Evolutionary conservation across 257 asterid genomes (phyloP), one percentile per base, ranked within the genome.

Genomic region (Salvia splendens): DNA sequence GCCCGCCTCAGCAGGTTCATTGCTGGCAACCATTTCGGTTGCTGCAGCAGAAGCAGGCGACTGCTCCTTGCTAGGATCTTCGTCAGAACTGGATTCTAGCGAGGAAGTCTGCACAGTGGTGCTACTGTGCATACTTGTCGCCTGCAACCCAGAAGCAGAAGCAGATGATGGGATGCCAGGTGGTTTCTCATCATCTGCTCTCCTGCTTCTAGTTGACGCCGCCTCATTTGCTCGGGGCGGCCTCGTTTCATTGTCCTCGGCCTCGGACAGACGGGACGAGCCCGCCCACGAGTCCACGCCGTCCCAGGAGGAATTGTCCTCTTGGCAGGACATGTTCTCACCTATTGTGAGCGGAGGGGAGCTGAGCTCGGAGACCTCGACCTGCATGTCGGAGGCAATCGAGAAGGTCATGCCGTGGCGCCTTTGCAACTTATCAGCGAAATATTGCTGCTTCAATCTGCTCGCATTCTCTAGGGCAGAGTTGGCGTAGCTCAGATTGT

Each of bases 361-460:
- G 61, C 96, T 79, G 14, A 91, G 50, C 62, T 94, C 95, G 7
- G 96, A 85, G 52, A 83, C 84, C 83, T 94, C 97, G 33, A 94
- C 99, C 70, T 91, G 96, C 84, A 94, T 49, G 68, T 88, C 99
- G 6, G 30, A 24, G 30, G 30, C 30, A 1, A 24, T 24, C 30
- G 99, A 94, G 47, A 75, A 71, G 53, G 87, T 64, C 38, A 84
- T 80, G 8, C 76, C 36, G 67, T 79, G 96, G n/a, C 30, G 78
- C 17, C 35, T 69, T 32, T 52, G 49, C 2, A 69, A 52, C 51
- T 16, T 75, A 33, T 82, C 75, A 6, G 80, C 67, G 47, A 73
- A 80, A 30, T 73, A 52, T 28, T 62, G 75, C 12, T 78, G 87
- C 38, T 81, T 79, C 63, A 75, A 64, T 61, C 77, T 78, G 12